Evolutionary conservation across 352 stramenopile species (phyloP).

Genomic region (Pythium sp.): DNA sequence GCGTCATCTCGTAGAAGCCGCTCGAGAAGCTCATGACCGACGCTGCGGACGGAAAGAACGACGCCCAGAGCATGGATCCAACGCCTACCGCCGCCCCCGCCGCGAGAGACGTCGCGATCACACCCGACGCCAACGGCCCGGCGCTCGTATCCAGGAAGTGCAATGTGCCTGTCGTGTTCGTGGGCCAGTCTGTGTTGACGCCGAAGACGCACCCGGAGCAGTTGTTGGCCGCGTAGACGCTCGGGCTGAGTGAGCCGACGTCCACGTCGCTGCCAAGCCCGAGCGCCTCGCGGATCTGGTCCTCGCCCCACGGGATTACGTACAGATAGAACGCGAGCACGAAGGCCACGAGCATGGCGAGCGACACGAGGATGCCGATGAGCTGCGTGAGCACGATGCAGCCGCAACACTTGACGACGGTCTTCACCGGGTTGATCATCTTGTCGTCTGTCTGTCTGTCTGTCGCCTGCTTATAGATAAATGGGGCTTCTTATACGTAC

Average conservation of each 20-base stretch:
- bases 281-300: constrained; percentile 60
- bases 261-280: constrained; percentile 43
- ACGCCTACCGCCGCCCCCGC: constrained; percentile 42
- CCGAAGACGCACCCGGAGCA: constrained; percentile 85
- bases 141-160: constrained; percentile 79
- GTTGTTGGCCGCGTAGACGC: constrained; percentile 52
- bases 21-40: constrained; percentile 60
- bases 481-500: background rate
- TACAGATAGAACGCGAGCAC: constrained; percentile 70
- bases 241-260: constrained; percentile 48
- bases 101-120: constrained; percentile 69
- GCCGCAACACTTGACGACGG: constrained; percentile 67
- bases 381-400: constrained; percentile 74
- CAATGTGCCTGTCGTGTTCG: constrained; percentile 53
- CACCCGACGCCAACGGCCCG: constrained; percentile 52
- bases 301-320: constrained; percentile 67
- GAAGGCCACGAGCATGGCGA: constrained; percentile 50
- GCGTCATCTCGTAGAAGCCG: constrained; percentile 84
- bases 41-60: constrained; percentile 55
- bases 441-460: background rate
- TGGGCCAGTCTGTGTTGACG: constrained; percentile 81
- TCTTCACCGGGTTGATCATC: constrained; percentile 26
- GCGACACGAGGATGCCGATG: constrained; percentile 53
- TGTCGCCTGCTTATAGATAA: background rate
- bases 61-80: constrained; percentile 77